These are phyloP conservation scores for Chytriomyces confervae DNA, from an alignment of 192 early-diverging fungal genomes.

Conservation along the genomic window DNA sequence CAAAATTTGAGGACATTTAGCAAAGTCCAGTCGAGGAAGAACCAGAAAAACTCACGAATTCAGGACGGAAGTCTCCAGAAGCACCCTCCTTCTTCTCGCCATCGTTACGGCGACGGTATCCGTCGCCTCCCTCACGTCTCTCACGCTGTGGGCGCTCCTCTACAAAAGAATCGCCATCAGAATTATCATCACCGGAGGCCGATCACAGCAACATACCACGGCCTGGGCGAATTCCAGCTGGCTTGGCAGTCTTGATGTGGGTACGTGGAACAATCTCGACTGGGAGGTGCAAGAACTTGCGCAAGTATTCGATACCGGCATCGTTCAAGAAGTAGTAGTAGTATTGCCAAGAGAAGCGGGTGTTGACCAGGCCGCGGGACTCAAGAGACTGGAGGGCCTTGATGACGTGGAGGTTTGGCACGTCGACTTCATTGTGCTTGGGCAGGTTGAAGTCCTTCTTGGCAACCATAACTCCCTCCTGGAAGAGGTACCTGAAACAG, in stretches of 20 bases:
- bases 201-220: constrained; percentile 61
- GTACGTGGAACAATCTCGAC: constrained; percentile 96
- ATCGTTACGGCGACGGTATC: constrained; percentile 86
- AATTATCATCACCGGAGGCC: not conserved
- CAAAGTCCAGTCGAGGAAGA: not conserved
- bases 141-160: constrained; percentile 60
- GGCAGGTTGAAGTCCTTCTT: constrained; percentile 98
- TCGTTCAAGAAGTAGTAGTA: constrained; percentile 99
- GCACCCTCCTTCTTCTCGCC: constrained; percentile 91
- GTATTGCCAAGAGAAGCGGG: constrained; percentile 99
- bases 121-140: constrained; percentile 70
- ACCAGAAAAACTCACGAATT: constrained; percentile 74
- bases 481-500: constrained; percentile 44
- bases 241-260: constrained; percentile 92
- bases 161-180: constrained; percentile 31
- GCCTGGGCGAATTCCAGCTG: constrained; percentile 71
- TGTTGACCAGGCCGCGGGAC: constrained; percentile 92
- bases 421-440: constrained; percentile 95
- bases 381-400: constrained; percentile 97
- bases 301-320: constrained; percentile 96
- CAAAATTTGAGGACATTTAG: constrained; percentile 12
- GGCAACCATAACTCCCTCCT: constrained; percentile 97
- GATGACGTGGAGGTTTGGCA: constrained; percentile 98
- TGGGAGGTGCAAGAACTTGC: constrained; percentile 96
- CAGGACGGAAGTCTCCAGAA: constrained; percentile 89